Percentiles rank a stretch among this genome's conserved stretches.
Evolutionary conservation across 495 filamentous ascomycete species (phyloP).

Genomic region (Aspergillus sclerotiicarbonarius): DNA sequence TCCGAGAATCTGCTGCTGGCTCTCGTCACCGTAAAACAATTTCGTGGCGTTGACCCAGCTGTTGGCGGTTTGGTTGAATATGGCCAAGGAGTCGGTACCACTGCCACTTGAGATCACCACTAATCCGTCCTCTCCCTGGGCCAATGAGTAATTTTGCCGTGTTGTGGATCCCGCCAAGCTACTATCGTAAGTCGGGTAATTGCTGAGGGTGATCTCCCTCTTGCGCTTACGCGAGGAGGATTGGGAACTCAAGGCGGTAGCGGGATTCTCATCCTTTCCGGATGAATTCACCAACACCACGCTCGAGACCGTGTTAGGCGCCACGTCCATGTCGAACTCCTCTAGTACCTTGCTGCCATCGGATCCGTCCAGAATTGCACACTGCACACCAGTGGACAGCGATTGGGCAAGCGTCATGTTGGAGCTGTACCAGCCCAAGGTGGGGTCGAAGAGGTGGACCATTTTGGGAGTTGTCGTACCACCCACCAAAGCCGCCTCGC

Average conservation of each 20-base stretch:
- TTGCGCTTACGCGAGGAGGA: conserved; percentile 41
- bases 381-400: conserved; percentile 58
- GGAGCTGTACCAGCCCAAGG: conserved; percentile 63
- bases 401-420: conserved; percentile 57
- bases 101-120: conserved; percentile 79
- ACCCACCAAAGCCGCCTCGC: conserved; percentile 72
- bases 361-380: conserved; percentile 61
- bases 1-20: conserved; percentile 33
- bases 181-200: conserved; percentile 77
- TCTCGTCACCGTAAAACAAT: conserved; percentile 54
- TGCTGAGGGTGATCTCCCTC: conserved; percentile 47
- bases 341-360: conserved; percentile 84
- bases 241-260: conserved; percentile 20
- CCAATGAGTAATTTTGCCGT: conserved; percentile 62
- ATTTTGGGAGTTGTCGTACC: conserved; percentile 63
- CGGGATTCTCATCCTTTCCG: conserved; percentile 36
- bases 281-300: conserved; percentile 56
- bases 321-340: conserved; percentile 70
- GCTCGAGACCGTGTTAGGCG: conserved; percentile 75
- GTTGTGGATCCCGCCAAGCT: conserved; percentile 63
- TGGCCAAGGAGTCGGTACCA: conserved; percentile 55
- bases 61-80: conserved; percentile 80
- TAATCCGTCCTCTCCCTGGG: conserved; percentile 55
- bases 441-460: conserved; percentile 60
- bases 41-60: conserved; percentile 75